Evolutionary conservation across 2,329 filamentous ascomycete species (phyloP), one percentile per base, ranked within the genome.

Genomic region (Nigrospora osmanthi): DNA sequence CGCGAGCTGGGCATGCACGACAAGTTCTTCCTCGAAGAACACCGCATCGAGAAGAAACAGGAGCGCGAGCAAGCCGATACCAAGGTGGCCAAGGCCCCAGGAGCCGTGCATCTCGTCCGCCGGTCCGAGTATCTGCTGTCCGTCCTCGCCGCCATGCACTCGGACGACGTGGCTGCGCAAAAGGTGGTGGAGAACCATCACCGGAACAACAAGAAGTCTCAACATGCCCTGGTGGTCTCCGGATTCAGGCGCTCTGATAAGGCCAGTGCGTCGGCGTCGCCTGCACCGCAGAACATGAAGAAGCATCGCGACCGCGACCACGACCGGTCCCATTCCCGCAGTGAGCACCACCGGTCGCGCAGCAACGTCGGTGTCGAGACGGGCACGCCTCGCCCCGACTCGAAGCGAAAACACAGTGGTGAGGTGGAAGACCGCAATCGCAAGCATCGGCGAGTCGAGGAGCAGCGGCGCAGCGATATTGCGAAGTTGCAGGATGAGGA

Each of bases 11-110:
- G 82, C 10, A 83, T 98, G 69, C 70, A 73, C 2, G 89, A 95
- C 56, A 97, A 96, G 59, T 87, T 97, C 61, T 98, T 95, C 69
- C 70, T 98, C 1, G 93, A 98, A 61, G 94, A 98, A 64, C 90
- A 97, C 63, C 86, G 91, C n/a, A 91, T 97, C 15, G 93, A 95
- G 63, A 93, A 94, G 69, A 97, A 97, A 63, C 90, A 93, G 57
- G 89, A 96, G 64, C 85, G 93, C 33, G 86, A 75, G 58, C 88
- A 89, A 57, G 80, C 71, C 14, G 84, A 88, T 15, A 85, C 84
- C 46, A 89, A 88, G 57, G 83, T 84, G 49, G 87, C 87, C 33
- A 94, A 95, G 58, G 95, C 91, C 3, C 93, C 93, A 4, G 93
- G 93, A n/a, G 91, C 93, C 17, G 93, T 98, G 28, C 93, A 98